Conservation (phyloP, 345 rosid genomes). For the Citrus maxima region DNA sequence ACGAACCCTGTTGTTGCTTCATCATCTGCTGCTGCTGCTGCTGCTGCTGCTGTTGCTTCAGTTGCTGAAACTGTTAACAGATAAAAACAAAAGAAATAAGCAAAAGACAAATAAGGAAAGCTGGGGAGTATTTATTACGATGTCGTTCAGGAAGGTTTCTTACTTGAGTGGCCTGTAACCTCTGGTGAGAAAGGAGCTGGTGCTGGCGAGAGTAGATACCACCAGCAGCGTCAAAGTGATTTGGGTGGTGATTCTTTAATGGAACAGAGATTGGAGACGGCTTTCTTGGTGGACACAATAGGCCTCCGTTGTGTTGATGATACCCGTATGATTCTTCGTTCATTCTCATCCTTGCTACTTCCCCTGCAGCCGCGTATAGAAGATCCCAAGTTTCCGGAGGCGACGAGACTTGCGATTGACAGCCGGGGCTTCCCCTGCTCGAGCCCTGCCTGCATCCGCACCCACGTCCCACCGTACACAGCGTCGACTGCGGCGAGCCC, state of each 20-base stretch:
- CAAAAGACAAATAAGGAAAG: not conserved
- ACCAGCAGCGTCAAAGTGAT: constrained; percentile 14
- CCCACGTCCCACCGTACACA: constrained; percentile 33
- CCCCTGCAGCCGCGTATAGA: constrained; percentile 53
- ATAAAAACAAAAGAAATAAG: not conserved
- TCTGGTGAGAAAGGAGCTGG: constrained; percentile 47
- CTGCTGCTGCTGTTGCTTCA: constrained; percentile 44
- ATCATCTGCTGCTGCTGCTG: constrained; percentile 30
- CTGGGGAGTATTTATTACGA: not conserved
- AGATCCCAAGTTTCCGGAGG: constrained; percentile 54
- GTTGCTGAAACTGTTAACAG: constrained; percentile 45
- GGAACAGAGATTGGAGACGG: constrained; percentile 31
- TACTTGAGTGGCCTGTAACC: constrained; percentile 58
- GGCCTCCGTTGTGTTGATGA: constrained; percentile 24
- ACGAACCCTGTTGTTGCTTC: constrained; percentile 21
- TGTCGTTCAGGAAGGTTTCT: not conserved
- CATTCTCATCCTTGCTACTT: constrained; percentile 40
- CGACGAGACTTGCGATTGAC: constrained; percentile 23
- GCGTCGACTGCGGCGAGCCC: constrained; percentile 56
- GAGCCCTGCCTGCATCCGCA: constrained; percentile 37
- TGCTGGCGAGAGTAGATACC: constrained; percentile 17
- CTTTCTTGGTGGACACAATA: constrained; percentile 23
- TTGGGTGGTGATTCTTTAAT: constrained; percentile 21
- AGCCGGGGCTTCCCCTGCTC: constrained; percentile 27
- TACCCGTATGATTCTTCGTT: constrained; percentile 20